Percentiles rank a stretch among this genome's conserved stretches.
Conservation (phyloP, 495 filamentous ascomycete genomes). For the Hypoxylon perforatum region DNA sequence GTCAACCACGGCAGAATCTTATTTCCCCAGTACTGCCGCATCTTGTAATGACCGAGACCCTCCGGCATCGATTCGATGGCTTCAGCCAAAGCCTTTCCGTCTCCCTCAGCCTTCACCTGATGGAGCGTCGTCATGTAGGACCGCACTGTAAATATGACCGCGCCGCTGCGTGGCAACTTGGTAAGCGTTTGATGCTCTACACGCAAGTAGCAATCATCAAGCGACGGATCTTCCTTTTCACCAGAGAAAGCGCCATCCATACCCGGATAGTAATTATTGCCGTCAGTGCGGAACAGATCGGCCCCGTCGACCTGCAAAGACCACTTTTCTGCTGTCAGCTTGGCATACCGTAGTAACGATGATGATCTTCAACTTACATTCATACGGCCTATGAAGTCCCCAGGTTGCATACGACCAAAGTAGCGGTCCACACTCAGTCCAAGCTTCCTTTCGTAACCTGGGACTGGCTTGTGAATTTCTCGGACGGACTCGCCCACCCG, state of each 20-base stretch:
- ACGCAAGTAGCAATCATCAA: conserved; percentile 56
- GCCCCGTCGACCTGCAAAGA: conserved; percentile 33
- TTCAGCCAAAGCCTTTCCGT: conserved; percentile 66
- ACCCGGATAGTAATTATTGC: conserved; percentile 34
- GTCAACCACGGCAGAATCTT: conserved; percentile 30
- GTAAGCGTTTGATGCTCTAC: conserved; percentile 78
- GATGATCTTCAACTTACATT: conserved; percentile 50
- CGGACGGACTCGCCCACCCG: conserved; percentile 32
- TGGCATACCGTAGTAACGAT: not conserved
- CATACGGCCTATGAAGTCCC: conserved; percentile 59
- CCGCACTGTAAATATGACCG: conserved; percentile 75
- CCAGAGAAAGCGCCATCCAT: conserved; percentile 13
- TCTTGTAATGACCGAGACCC: conserved; percentile 70
- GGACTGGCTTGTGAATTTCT: conserved; percentile 72
- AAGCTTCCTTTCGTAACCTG: conserved; percentile 70
- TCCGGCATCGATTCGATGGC: conserved; percentile 73
- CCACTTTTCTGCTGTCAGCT: conserved; percentile 24
- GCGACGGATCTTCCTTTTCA: conserved; percentile 15
- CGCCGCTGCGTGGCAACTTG: conserved; percentile 70
- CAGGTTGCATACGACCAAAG: conserved; percentile 65
- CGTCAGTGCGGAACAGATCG: conserved; percentile 35
- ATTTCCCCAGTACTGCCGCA: conserved; percentile 65
- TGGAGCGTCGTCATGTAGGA: conserved; percentile 75
- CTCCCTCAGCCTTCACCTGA: conserved; percentile 71
- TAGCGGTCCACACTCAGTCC: conserved; percentile 76